Evolutionary conservation across 306 rosid genomes (phyloP).

Genomic region (Citrullus colocynthis): DNA sequence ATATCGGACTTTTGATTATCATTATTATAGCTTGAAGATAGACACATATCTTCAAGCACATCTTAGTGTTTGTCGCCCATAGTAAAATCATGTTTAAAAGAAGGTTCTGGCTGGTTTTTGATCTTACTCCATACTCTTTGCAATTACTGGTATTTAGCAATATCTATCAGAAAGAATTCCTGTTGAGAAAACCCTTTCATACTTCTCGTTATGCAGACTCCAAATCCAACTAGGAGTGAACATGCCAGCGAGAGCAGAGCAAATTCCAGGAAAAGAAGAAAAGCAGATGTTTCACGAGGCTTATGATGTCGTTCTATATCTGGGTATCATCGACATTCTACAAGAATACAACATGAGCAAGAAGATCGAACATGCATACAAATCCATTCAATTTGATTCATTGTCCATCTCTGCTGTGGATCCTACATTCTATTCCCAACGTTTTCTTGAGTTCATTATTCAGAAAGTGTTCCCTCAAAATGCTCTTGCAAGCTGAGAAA

Average conservation of each 20-base stretch:
- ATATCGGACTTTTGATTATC: background rate
- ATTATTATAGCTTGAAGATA: background rate
- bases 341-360: conserved; percentile 86
- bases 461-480: conserved; percentile 71
- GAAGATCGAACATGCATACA: conserved; percentile 87
- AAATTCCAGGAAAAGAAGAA: conserved; percentile 50
- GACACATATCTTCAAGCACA: background rate
- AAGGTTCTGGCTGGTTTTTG: no score
- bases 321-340: conserved; percentile 89
- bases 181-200: background rate
- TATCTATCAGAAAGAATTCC: background rate
- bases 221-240: conserved; percentile 99
- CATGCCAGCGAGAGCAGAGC: conserved; percentile 99
- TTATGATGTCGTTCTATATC: conserved; percentile 85
- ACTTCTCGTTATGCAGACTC: conserved; percentile 36
- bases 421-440: conserved; percentile 82
- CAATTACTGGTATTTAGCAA: background rate
- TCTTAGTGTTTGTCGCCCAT: background rate
- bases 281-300: conserved; percentile 51
- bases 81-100: no score
- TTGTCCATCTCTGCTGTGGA: conserved; percentile 85
- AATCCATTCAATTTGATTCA: conserved; percentile 83
- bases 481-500: conserved; percentile 22
- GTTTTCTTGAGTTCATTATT: conserved; percentile 76
- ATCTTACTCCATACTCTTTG: background rate